Evolutionary conservation across 1,139 yeast genomes (phyloP), one percentile per base, ranked within the genome.

Genomic region (Protomyces pachydermus): DNA sequence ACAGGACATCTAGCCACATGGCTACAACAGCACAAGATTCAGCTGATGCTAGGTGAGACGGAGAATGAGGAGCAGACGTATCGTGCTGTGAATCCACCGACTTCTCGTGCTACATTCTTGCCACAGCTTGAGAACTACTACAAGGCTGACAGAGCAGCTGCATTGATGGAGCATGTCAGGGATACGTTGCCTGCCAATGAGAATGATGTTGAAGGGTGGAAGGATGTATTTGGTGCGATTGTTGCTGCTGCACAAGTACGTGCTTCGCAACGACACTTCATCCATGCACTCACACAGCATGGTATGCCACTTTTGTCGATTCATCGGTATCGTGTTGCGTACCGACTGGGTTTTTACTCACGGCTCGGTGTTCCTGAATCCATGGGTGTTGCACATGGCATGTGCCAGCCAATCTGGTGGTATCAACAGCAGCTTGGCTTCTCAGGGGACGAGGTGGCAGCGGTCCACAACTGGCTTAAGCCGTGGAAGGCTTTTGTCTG

Each of bases 81-180:
- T 62, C 73, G 78, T 2, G 67, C 70, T 16, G 68, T 76, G 23
- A 75, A 78, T 0, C 79, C 81, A 28, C 85, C 85, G 10, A 73
- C 77, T 34, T 86, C 84, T 68, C 83, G 82, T 60, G 93, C 87
- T 70, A 79, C 87, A 70, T 74, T 88, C 50, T 74, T 79, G 58
- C 86, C 86, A 14, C 76, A 77, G 67, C 68, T 78, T 52, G 72
- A 72, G 61, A 77, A 77, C 64, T 77, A 77, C 61, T 78, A 78
- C 64, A 78, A 79, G 16, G 67, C 65, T 23, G 67, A 68, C 3
- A 74, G 74, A 14, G 72, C 75, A 39, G 67, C 71, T 14, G 71
- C 74, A 1, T 66, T 78, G 14, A 58, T 76, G 20, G 69, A 74
- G 9, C 65, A 74, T 5, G 76, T 77, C 64, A 71, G 73, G 18